phyloP scores from a whole-genome alignment of 2,329 filamentous ascomycete species.

The Triangularia setosa region DNA sequence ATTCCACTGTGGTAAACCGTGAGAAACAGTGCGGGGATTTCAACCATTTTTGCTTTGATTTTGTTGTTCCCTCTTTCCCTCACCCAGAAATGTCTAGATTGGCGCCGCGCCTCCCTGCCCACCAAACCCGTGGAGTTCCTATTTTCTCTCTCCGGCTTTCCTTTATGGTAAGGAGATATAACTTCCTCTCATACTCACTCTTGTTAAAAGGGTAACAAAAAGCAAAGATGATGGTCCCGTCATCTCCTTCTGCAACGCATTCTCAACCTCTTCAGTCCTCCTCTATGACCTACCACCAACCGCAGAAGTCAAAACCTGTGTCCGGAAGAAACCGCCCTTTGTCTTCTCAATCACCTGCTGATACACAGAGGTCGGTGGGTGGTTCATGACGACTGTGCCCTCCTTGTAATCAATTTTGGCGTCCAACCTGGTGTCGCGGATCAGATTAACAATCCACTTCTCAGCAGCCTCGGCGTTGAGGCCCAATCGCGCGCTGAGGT shows the following conservation, averaged over 20 bases:
- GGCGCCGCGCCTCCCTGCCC: neutral
- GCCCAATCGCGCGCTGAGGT: conserved; percentile 86
- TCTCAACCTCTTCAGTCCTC: neutral
- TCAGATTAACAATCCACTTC: conserved; percentile 99
- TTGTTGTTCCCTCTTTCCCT: neutral
- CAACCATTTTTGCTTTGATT: neutral
- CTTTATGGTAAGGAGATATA: neutral
- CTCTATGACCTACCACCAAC: conserved; percentile 38
- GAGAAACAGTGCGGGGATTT: neutral
- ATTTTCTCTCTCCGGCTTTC: neutral
- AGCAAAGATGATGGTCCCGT: neutral
- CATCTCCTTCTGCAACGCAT: neutral
- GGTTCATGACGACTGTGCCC: conserved; percentile 98
- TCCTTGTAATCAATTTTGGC: conserved; percentile 99
- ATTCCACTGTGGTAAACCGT: neutral
- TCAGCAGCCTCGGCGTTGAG: conserved; percentile 92
- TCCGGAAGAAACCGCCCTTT: conserved; percentile 98
- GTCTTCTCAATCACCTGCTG: conserved; percentile 99
- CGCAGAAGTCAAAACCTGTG: conserved; percentile 80
- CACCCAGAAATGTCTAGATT: neutral
- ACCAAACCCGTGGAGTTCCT: neutral
- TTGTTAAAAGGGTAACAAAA: neutral
- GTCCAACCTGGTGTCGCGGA: conserved; percentile 93
- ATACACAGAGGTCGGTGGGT: conserved; percentile 96
- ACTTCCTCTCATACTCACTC: neutral